Conservation (phyloP, 2,329 filamentous ascomycete genomes). For the Apiospora marii region DNA sequence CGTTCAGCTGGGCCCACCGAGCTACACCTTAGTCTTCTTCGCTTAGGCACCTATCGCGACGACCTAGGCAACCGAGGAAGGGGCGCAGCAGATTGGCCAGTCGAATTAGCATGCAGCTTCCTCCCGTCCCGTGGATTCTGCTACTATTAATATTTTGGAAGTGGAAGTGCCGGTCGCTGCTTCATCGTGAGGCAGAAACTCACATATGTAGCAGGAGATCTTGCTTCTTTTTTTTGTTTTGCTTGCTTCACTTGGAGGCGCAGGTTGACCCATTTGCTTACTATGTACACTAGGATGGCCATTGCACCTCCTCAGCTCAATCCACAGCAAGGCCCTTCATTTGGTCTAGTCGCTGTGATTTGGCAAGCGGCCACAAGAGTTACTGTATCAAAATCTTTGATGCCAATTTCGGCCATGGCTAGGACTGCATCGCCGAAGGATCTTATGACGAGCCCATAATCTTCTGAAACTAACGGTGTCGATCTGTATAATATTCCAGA, state of each 20-base stretch:
- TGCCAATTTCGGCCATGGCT: not conserved
- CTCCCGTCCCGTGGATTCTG: not conserved
- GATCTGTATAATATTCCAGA: not conserved
- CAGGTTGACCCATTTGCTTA: not conserved
- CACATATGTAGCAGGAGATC: not conserved
- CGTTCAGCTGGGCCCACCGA: conserved; percentile 8
- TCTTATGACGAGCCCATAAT: not conserved
- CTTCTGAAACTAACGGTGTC: not conserved
- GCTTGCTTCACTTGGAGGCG: not conserved
- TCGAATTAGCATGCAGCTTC: not conserved
- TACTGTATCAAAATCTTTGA: not conserved
- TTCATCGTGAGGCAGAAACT: not conserved
- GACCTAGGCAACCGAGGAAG: conserved; percentile 10
- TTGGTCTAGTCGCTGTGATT: not conserved
- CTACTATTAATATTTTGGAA: conserved; percentile 7
- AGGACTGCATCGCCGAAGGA: not conserved
- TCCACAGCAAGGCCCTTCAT: not conserved
- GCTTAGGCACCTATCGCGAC: not conserved
- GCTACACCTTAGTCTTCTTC: conserved; percentile 1
- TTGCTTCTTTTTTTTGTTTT: not conserved
- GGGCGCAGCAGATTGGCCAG: not conserved
- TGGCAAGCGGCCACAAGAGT: not conserved
- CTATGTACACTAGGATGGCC: not conserved
- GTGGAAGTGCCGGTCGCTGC: not conserved
- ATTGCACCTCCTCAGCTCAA: not conserved